Percentiles rank a stretch among this genome's conserved stretches.
Conservation (phyloP, 2,329 filamentous ascomycete genomes). For the Atkinsonella texensis region DNA sequence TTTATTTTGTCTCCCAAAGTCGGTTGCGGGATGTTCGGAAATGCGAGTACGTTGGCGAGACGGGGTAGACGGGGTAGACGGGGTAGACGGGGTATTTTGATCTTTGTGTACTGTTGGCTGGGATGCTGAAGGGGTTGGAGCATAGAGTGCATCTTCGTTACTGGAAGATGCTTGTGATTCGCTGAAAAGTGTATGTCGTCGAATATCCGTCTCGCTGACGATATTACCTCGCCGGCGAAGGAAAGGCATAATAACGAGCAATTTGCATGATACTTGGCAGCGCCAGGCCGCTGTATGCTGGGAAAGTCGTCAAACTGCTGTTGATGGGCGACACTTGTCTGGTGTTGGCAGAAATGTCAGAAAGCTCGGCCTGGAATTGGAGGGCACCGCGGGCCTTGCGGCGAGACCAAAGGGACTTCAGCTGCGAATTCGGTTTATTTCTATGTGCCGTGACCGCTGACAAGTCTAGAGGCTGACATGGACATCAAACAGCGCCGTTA, state of each 20-base stretch:
- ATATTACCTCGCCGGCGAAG: conserved; percentile 48
- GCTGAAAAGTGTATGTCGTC: conserved; percentile 34
- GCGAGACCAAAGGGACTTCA: not conserved
- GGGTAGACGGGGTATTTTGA: conserved; percentile 7
- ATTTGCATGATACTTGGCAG: conserved; percentile 26
- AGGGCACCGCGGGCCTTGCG: not conserved
- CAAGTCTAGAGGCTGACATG: not conserved
- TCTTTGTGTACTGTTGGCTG: conserved; percentile 6
- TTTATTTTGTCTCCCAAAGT: conserved; percentile 30
- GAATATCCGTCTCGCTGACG: conserved; percentile 48
- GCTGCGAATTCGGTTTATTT: not conserved
- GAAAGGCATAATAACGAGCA: conserved; percentile 40
- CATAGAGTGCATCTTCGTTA: conserved; percentile 11
- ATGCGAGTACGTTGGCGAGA: conserved; percentile 14
- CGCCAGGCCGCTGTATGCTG: not conserved
- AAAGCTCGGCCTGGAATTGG: not conserved
- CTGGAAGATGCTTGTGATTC: conserved; percentile 17
- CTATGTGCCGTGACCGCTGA: not conserved
- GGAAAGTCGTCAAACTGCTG: not conserved
- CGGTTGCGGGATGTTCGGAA: conserved; percentile 9
- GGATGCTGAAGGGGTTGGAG: conserved; percentile 6
- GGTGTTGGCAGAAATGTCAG: not conserved
- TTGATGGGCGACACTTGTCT: not conserved
- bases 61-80: conserved; percentile 2
- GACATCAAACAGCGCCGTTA: not conserved